Percentiles rank a stretch among this genome's conserved stretches.
phyloP scores from a whole-genome alignment of 1,284 basidiomycete genomes.

The Austroboletus niveus region DNA sequence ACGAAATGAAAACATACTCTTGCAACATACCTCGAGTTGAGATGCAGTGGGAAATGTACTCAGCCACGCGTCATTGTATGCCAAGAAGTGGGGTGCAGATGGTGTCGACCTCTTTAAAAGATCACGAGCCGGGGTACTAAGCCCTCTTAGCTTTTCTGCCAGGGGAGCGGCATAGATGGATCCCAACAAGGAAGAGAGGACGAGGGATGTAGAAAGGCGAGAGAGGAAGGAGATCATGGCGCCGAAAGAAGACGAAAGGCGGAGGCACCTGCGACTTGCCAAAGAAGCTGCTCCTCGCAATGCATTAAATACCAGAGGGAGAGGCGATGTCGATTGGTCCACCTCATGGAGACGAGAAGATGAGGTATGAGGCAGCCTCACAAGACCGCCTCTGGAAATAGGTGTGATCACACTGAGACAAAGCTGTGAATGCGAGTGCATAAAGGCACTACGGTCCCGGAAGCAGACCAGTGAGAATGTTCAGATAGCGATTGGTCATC shows the following conservation, averaged over 20 bases:
- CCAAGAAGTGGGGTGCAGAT: slow-evolving; percentile 48
- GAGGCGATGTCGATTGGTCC: neutral
- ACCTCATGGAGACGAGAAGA: slow-evolving; percentile 7
- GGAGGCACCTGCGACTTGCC: neutral
- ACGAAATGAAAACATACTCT: neutral
- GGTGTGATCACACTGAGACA: neutral
- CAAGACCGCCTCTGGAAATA: neutral
- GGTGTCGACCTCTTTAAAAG: slow-evolving; percentile 42
- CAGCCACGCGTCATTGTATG: slow-evolving; percentile 47
- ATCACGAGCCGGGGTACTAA: slow-evolving; percentile 35
- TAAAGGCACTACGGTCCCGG: slow-evolving; percentile 6
- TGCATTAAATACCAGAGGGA: slow-evolving; percentile 18
- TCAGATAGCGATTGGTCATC: neutral
- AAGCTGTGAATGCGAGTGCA: slow-evolving; percentile 1
- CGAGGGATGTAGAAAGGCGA: slow-evolving; percentile 2
- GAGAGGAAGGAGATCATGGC: slow-evolving; percentile 20
- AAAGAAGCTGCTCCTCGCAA: neutral
- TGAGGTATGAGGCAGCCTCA: slow-evolving; percentile 1
- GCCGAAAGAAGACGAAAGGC: neutral
- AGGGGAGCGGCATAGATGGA: slow-evolving; percentile 17
- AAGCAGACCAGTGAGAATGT: slow-evolving; percentile 1
- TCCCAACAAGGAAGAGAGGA: slow-evolving; percentile 11
- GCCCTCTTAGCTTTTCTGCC: slow-evolving; percentile 13
- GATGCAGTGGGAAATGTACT: slow-evolving; percentile 41
- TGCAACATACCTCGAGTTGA: slow-evolving; percentile 37